These are phyloP conservation scores for Pseudogymnoascus sp. DNA, from an alignment of 2,329 filamentous ascomycete species.

Conservation along the genomic window DNA sequence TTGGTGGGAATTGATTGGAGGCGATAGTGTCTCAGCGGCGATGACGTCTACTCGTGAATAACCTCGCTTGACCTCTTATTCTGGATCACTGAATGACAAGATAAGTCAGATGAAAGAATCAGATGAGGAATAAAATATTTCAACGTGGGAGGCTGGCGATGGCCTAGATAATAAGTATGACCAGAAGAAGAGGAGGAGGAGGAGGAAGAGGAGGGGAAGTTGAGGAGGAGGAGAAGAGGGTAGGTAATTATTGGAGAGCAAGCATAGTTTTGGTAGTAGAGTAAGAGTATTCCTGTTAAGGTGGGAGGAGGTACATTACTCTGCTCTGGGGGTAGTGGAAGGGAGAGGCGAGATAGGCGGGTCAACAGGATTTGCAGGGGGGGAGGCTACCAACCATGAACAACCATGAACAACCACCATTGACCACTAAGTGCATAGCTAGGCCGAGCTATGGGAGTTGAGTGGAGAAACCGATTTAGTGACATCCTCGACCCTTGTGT, in stretches of 20 bases:
- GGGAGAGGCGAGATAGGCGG: not conserved
- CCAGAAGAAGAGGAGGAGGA: conserved; percentile 16
- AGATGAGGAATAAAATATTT: conserved; percentile 12
- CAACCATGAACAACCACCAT: not conserved
- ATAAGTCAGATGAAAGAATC: not conserved
- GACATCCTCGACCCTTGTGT: conserved; percentile 5
- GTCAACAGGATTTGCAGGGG: not conserved
- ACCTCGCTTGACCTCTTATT: conserved; percentile 4
- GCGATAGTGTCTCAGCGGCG: conserved; percentile 7
- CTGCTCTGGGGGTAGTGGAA: too few species aligned
- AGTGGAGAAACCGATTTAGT: not conserved
- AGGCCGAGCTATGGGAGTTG: not conserved
- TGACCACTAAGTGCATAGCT: not conserved
- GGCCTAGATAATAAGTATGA: conserved; percentile 25
- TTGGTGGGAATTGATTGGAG: conserved; percentile 4
- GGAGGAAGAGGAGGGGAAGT: conserved; percentile 11
- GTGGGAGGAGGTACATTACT: not conserved
- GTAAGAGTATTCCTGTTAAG: not conserved
- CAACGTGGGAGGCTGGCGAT: conserved; percentile 25
- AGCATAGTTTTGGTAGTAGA: not conserved
- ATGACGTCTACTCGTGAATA: conserved; percentile 10
- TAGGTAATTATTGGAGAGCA: conserved; percentile 4
- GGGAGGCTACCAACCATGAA: not conserved
- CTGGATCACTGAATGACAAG: conserved; percentile 12
- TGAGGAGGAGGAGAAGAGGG: not conserved